Base-by-base conservation (phyloP, 805 yeast species). In the Barnettozyma salicaria region DNA sequence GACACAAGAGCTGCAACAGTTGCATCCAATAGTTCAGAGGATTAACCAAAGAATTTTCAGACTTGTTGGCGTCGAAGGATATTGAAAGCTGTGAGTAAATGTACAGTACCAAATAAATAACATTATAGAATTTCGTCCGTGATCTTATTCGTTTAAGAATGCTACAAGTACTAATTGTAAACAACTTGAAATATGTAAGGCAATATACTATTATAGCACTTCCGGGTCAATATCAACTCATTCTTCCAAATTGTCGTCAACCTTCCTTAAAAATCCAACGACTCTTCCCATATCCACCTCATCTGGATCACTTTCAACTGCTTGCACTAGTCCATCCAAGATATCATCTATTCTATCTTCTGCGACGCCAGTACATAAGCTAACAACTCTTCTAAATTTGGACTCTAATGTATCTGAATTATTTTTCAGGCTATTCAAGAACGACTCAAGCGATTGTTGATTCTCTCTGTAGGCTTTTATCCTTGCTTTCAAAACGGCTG, bases 361-460 rank as follows among this genome's bases (percentile, higher is more conserved):
- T 32, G 78, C 88, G 19, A 87, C 90, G 19, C 92, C 92, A 4
- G 96, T 83, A 64, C 97, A 89, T 35, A 87, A 67, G 19, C 95
- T 78, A 25, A 90, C 88, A 13, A 90, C 96, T 49, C 84, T 72
- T 50, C 92, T 79, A 63, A 88, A 92, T 58, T 90, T 90, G 19
- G 67, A 64, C 50, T 83, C 90, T 32, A 82, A 60, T 38, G 68
- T 75, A 16, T 68, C 60, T 14, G 80, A 76, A 9, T 76, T 69
- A 12, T 72, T 58, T 27, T 67, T 68, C 44, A 88, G 68, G 8
- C 63, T 66, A 23, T 60, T 62, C 27, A 86, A 67, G 33, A 82
- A 70, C 3, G 58, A 53, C 23, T 68, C 64, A 40, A 92, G 64
- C 30, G 65, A 65, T 6, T 59, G 60, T 50, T 84, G 84, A 52